Evolutionary conservation across 179 eudicot species (phyloP), one percentile per base, ranked within the genome.

Genomic region (Heliamphora pulchella): DNA sequence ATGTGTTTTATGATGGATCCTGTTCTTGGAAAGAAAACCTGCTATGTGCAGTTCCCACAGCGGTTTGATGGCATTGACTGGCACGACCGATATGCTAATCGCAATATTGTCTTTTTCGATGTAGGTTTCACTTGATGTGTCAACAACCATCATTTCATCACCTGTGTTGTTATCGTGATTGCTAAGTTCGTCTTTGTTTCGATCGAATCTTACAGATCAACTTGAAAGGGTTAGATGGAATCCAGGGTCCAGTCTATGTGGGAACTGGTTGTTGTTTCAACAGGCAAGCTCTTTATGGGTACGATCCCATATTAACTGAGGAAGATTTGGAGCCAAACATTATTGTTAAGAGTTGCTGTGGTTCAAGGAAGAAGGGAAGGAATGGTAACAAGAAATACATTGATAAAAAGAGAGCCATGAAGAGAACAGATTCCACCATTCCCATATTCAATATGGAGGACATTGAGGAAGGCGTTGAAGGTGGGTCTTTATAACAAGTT

Each of bases 1-100:
- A 93, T 93, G 97, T 93, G 97, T 84, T 93, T 93, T 86, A 55
- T 93, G 93, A 91, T 93, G 96, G 97, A 93, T 82, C 97, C 97
- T 77, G 90, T 79, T 80, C 76, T 72, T 73, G 94, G 96, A 79
- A 93, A 85, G 89, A 93, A 90, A 80, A 87, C 87, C 62, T 93
- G 97, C 85, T 93, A 91, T 76, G 97, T 93, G 39, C 97, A 93
- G 82, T 93, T 93, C 69, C 97, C 97, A 5, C 97, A 93, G 84
- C 81, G 97, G 57, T 93, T 93, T 71, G 97, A 93, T 87, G 97
- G 97, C 84, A 93, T 93, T 80, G 97, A 93, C 82, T 58, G 74
- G 76, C 97, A 93, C 58, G 97, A 93, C 88, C 89, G 97, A 84
- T 93, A 93, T 86, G 93, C 97, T 80, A 93, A 93, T 87, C 82